Evolutionary conservation across 2,329 filamentous ascomycete genomes (phyloP).

Genomic region (Fonsecaea monophora): DNA sequence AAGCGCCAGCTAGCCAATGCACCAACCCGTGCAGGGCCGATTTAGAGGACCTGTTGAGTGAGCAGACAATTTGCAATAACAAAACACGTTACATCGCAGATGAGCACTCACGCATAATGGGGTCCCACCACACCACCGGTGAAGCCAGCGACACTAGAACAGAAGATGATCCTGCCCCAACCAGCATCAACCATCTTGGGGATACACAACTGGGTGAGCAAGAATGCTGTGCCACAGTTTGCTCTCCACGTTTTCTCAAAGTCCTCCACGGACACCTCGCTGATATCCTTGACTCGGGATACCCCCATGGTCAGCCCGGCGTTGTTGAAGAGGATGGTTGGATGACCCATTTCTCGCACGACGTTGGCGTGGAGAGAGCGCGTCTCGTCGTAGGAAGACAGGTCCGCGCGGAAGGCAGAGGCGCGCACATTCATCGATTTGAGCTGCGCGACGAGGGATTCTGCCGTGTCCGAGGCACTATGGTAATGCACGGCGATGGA

Average conservation of each 20-base stretch:
- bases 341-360: slow-evolving; percentile 43
- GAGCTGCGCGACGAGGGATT: slow-evolving; percentile 44
- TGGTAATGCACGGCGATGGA: slow-evolving; percentile 55
- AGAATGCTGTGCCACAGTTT: slow-evolving; percentile 68
- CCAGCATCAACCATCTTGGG: slow-evolving; percentile 64
- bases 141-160: slow-evolving; percentile 68
- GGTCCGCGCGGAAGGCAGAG: slow-evolving; percentile 47
- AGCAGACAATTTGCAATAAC: slow-evolving; percentile 39
- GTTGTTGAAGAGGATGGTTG: slow-evolving; percentile 57
- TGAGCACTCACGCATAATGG: slow-evolving; percentile 45
- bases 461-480: slow-evolving; percentile 43
- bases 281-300: slow-evolving; percentile 53
- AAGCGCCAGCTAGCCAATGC: slow-evolving; percentile 53
- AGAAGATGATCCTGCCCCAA: slow-evolving; percentile 70
- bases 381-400: slow-evolving; percentile 49
- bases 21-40: slow-evolving; percentile 56
- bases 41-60: slow-evolving; percentile 46
- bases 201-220: slow-evolving; percentile 66
- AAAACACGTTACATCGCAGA: slow-evolving; percentile 39
- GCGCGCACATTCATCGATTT: slow-evolving; percentile 42
- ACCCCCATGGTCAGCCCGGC: slow-evolving; percentile 66
- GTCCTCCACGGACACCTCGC: slow-evolving; percentile 68
- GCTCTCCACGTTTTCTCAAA: slow-evolving; percentile 69
- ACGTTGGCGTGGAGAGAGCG: slow-evolving; percentile 45
- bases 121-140: slow-evolving; percentile 70